Conservation (phyloP, 805 yeast species). For the Candida sphagnicola region DNA sequence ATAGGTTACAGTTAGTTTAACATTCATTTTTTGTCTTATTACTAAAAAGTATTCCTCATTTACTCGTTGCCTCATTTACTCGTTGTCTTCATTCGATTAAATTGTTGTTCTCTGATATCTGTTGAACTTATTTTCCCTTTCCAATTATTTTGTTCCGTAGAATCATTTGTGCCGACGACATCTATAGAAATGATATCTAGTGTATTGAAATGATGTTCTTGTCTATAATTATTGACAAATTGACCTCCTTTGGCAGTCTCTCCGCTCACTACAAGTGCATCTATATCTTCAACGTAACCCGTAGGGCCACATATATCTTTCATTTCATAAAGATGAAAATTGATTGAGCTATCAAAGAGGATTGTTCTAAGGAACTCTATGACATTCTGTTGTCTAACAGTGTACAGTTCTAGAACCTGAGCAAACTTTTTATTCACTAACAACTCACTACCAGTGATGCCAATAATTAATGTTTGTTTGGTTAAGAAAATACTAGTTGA, state of each 20-base stretch:
- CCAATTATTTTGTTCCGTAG: slow-evolving; percentile 40
- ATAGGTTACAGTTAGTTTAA: background rate
- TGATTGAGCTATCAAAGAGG: slow-evolving; percentile 42
- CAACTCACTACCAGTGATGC: slow-evolving; percentile 75
- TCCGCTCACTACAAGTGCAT: slow-evolving; percentile 74
- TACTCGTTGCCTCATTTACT: background rate
- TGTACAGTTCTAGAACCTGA: slow-evolving; percentile 59
- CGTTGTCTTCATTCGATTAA: background rate
- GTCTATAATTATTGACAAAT: slow-evolving; percentile 63
- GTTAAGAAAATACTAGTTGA: slow-evolving; percentile 69
- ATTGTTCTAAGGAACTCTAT: slow-evolving; percentile 40
- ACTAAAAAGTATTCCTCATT: background rate
- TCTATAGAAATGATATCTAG: slow-evolving; percentile 36
- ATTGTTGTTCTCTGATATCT: slow-evolving; percentile 48
- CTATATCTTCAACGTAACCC: slow-evolving; percentile 65
- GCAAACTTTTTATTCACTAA: slow-evolving; percentile 71
- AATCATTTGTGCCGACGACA: slow-evolving; percentile 61
- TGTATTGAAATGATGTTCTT: slow-evolving; percentile 47
- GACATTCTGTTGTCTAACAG: slow-evolving; percentile 46
- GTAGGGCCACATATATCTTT: slow-evolving; percentile 95
- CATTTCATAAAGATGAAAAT: slow-evolving; percentile 55
- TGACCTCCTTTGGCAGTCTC: slow-evolving; percentile 79
- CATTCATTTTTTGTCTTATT: background rate
- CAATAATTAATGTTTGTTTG: slow-evolving; percentile 57
- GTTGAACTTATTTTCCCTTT: slow-evolving; percentile 84